Evolutionary conservation across 768 basidiomycete genomes (phyloP).

Genomic region (Suillus subluteus): DNA sequence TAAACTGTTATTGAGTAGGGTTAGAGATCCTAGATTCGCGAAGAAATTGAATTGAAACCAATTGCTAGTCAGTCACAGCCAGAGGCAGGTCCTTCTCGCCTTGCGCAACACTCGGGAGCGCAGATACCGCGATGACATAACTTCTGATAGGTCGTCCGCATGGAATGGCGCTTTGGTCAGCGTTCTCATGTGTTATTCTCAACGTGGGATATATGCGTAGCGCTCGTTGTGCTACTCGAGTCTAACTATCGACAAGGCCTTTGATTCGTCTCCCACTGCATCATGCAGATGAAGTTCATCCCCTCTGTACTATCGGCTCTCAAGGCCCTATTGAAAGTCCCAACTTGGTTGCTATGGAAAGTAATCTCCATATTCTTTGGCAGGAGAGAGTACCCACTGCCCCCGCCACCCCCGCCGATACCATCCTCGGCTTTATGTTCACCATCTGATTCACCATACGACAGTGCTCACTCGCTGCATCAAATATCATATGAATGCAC

Average conservation of each 20-base stretch:
- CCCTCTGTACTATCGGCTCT: not conserved
- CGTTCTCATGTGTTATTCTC: not conserved
- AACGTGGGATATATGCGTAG: not conserved
- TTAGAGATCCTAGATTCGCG: too few relatives aligned
- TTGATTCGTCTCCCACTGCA: not conserved
- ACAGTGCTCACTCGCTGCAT: not conserved
- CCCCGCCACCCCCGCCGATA: not conserved
- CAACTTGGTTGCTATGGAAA: not conserved
- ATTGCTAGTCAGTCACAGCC: not conserved
- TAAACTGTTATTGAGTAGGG: too few relatives aligned
- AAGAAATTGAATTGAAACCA: not conserved
- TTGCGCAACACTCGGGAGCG: too few relatives aligned
- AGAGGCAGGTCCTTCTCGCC: too few relatives aligned
- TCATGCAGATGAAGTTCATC: slow-evolving; percentile 3
- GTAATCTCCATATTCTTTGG: not conserved
- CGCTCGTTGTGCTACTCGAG: not conserved
- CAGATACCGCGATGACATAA: too few relatives aligned
- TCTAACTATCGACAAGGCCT: not conserved
- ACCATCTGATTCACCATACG: not conserved
- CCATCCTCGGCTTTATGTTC: not conserved
- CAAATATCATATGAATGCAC: too few relatives aligned
- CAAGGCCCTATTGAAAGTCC: not conserved
- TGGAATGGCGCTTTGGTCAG: not conserved
- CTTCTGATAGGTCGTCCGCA: not conserved
- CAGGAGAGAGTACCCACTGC: not conserved